Base-by-base conservation (phyloP, 306 rosid genomes). In the Corylus americana region DNA sequence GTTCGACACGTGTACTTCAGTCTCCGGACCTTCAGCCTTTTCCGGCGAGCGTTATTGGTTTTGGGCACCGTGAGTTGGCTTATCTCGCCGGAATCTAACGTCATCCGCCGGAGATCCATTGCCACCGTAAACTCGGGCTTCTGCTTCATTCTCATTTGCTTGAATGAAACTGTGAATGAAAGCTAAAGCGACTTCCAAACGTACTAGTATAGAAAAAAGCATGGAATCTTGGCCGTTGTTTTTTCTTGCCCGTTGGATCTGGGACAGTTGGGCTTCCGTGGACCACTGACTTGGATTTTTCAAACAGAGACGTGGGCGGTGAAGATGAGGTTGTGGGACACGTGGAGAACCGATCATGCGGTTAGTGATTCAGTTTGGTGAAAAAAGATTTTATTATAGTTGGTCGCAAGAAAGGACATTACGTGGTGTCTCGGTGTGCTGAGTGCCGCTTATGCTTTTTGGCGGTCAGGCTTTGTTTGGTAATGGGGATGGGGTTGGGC, bases 231-330 rank as follows among this genome's bases (percentile, higher is more conserved):
- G 35, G 12, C 86, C 97, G 91, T 90, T 63, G 87, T 80, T 75
- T 5, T 0, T 1, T 2, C 0, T 0, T 4, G 3, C 14, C n/a
- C 39, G 69, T 27, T 22, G 44, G 89, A 88, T 85, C 59, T 3
- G 59, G 50, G 83, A 89, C 97, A 89, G 78, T 71, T 87, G 85
- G 86, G 83, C 3, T 13, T 3, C n/a, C 2, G 48, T 2, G 85
- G 88, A 81, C 87, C 86, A 78, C 71, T 7, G 83, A 49, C 64
- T 83, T 84, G 81, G 85, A 79, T 78, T 79, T 79, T 80, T 2
- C 39, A 18, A 71, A 55, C 4, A 11, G 62, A 74, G 86, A 91
- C 91, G 97, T 94, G 98, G 94, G 81, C 92, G 96, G 93, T 3
- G 16, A 22, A 44, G 95, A 92, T 81, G 4, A 3, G 11, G 0